Evolutionary conservation across 306 rosid species (phyloP), one percentile per base, ranked within the genome.

Genomic region (Hippophae tibetana): DNA sequence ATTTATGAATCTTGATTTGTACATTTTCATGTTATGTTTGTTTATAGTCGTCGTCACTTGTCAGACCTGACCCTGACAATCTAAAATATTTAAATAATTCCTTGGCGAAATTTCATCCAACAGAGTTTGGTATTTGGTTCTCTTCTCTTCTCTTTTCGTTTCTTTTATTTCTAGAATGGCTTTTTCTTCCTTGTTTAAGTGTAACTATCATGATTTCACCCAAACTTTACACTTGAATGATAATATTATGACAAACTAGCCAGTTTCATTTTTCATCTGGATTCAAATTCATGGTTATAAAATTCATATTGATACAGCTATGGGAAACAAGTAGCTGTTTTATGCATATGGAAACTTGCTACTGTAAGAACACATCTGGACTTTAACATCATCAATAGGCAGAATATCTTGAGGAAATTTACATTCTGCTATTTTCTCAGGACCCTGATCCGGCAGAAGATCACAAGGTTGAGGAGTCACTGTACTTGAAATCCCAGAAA

Each of bases 381-480:
- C 59, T 71, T 71, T 43, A 50, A 84, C 52, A 54, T 75, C 62
- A 47, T 87, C 84, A 1, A 75, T 72, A 9, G 84, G 82, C 63
- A 77, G 60, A 12, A 56, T 43, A 1, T 79, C 84, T 58, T 81
- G 80, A 27, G 90, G 95, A 74, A 79, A 84, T 41, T 65, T 66
- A 54, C 86, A 86, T 44, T 56, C 47, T 45, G 54, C 71, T 7
- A 49, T 10, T 31, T 62, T 73, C 61, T 61, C 72, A 11, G 60
- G 66, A 43, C 79, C 87, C 57, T 83, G 85, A 47, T 72, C 85
- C 31, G 71, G 64, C 73, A 87, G 72, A 52, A 76, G 78, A 26
- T 49, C 65, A 67, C 95, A 87, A 3, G 95, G 83, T 51, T 5
- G 53, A 8, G 95, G 92, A 58, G 75, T 74, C 61, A 81, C 86